phyloP scores from a whole-genome alignment of 2,329 filamentous ascomycete species.

The Fusarium xylarioides region DNA sequence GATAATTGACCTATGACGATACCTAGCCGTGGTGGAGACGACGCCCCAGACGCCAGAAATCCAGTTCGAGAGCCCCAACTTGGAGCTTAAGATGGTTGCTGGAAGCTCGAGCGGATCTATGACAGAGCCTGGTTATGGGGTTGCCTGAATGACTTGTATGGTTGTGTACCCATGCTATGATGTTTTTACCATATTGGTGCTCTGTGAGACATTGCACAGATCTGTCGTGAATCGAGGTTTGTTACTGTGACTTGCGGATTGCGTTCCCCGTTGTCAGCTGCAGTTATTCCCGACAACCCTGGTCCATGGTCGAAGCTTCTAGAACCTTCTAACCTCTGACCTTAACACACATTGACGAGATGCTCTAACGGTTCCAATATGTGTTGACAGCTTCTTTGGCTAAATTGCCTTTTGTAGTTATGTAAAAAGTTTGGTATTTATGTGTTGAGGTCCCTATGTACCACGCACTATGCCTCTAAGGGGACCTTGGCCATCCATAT shows the following conservation, averaged over 20 bases:
- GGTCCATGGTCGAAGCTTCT: slow-evolving; percentile 38
- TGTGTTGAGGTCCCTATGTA: not conserved
- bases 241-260: slow-evolving; percentile 7
- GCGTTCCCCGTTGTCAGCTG: slow-evolving; percentile 12
- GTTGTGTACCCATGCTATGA: not conserved
- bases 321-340: slow-evolving; percentile 37
- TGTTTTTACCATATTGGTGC: not conserved
- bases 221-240: slow-evolving; percentile 1
- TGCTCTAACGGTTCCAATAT: not conserved
- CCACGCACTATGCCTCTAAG: not conserved
- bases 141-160: not conserved
- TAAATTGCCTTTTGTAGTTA: not conserved
- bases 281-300: slow-evolving; percentile 25
- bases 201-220: not conserved
- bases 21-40: slow-evolving; percentile 26
- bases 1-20: slow-evolving; percentile 39
- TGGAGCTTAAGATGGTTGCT: slow-evolving; percentile 1
- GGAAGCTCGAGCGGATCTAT: slow-evolving; percentile 7
- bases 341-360: not conserved
- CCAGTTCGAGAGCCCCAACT: slow-evolving; percentile 3
- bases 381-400: not conserved
- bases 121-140: not conserved
- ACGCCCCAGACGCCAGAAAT: slow-evolving; percentile 28
- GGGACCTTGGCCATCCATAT: not conserved
- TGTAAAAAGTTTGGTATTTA: not conserved